These are phyloP conservation scores for Rubroboletus satanas DNA, from an alignment of 768 basidiomycete genomes.

Conservation along the genomic window DNA sequence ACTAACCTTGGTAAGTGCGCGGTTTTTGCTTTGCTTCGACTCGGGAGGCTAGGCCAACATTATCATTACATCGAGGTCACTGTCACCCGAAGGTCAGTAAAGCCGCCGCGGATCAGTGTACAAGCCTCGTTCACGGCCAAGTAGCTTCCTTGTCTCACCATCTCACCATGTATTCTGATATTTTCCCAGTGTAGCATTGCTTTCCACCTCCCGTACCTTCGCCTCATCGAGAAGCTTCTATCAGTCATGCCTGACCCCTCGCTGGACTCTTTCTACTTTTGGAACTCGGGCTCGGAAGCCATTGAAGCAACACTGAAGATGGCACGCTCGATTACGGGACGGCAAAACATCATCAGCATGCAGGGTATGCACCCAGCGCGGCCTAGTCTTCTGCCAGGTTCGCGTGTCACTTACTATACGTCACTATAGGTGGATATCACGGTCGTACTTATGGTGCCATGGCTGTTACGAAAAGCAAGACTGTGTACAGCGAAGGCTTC, in stretches of 20 bases:
- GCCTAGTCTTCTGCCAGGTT: background rate
- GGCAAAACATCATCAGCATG: slow-evolving; percentile 88
- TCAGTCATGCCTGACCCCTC: slow-evolving; percentile 90
- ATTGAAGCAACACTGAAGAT: slow-evolving; percentile 89
- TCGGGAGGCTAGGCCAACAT: background rate
- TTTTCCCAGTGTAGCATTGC: slow-evolving; percentile 80
- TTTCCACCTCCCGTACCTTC: slow-evolving; percentile 81
- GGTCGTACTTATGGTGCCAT: slow-evolving; percentile 92
- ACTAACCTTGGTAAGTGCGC: slow-evolving; percentile 64
- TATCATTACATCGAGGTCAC: slow-evolving; percentile 51
- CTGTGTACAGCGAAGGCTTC: slow-evolving; percentile 76
- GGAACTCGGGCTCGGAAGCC: slow-evolving; percentile 95
- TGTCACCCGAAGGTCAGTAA: slow-evolving; percentile 83
- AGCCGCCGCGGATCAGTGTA: slow-evolving; percentile 86
- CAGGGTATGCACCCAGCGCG: slow-evolving; percentile 51
- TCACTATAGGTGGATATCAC: slow-evolving; percentile 68
- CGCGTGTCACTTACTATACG: background rate
- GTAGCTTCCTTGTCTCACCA: slow-evolving; percentile 33
- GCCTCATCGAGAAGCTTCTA: slow-evolving; percentile 79
- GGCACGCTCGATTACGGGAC: slow-evolving; percentile 70
- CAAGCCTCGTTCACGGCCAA: slow-evolving; percentile 74
- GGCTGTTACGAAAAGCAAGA: slow-evolving; percentile 93
- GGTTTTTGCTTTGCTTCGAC: background rate
- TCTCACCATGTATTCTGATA: background rate
- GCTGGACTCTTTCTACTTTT: slow-evolving; percentile 94